Evolutionary conservation across 257 asterid genomes (phyloP).

Genomic region (Jacaranda copaia): DNA sequence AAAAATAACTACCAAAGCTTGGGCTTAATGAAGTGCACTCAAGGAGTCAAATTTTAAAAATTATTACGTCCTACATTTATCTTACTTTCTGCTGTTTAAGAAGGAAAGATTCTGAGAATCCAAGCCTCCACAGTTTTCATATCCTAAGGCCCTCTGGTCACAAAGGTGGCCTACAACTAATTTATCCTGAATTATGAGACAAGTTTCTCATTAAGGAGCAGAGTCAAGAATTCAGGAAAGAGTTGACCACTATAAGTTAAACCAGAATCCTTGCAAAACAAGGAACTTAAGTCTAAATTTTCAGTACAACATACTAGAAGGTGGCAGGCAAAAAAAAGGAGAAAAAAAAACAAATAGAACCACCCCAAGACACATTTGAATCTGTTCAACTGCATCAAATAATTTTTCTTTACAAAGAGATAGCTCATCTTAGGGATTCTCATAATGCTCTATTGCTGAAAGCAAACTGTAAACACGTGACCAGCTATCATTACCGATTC

Average conservation of each 20-base stretch:
- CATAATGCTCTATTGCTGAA: background rate
- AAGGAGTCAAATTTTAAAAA: slow-evolving; percentile 5
- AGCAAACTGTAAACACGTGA: slow-evolving; percentile 27
- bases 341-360: background rate
- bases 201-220: background rate
- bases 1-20: background rate
- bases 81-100: background rate
- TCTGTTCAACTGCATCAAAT: slow-evolving; percentile 20
- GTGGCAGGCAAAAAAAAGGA: background rate
- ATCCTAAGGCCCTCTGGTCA: background rate
- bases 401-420: background rate
- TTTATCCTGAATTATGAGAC: background rate
- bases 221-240: slow-evolving; percentile 19
- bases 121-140: background rate
- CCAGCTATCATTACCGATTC: slow-evolving; percentile 73
- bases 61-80: background rate
- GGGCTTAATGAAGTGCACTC: background rate
- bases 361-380: background rate
- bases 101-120: slow-evolving; percentile 10
- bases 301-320: background rate
- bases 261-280: background rate
- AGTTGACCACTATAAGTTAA: background rate
- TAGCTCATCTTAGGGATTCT: background rate
- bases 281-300: background rate
- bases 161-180: background rate